Evolutionary conservation across 1,284 basidiomycete species (phyloP), one percentile per base, ranked within the genome.

Genomic region (Phlebopus sp.): DNA sequence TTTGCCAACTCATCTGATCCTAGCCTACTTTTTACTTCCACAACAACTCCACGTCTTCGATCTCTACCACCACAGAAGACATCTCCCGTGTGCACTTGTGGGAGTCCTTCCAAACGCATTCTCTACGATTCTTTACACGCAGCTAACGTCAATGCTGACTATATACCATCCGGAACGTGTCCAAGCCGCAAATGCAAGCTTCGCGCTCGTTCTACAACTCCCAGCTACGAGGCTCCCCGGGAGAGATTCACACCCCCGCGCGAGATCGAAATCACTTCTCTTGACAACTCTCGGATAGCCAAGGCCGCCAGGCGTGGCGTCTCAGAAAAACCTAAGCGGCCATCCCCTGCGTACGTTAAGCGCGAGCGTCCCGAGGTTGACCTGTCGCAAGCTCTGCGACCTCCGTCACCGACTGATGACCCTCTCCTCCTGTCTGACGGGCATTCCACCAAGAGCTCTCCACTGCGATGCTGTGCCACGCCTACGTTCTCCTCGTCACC

Each of bases 351-450:
- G 60, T 52, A 69, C 5, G 68, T 83, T 55, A 86, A 86, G 71
- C 76, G 69, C 50, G 82, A 87, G 54, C 73, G 76, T 5, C 83
- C 84, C 0, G 76, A 79, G n/a, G 71, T 86, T 52, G 78, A 86
- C 56, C 63, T 84, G 23, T 73, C 63, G 41, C 69, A 62, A 10
- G 79, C 81, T 2, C 72, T 79, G 51, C 81, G 84, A 3, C 86
- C 86, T 1, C 72, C 84, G 0, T 86, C 84, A 46, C 86, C 86
- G 1, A 78, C 78, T 2, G 86, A 89, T 38, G 86, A 89, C 56
- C 86, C 86, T 0, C 62, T 89, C 1, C 66, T 89, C 3, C 70
- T 89, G 21, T 74, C 74, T 37, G 80, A 76, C 7, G 47, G 47
- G 11, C 51, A 41, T 30, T 19, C 44, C n/a, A 32, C 42, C 11